Base-by-base conservation (phyloP, 164 flowering plant genomes). In the Saururus chinensis region DNA sequence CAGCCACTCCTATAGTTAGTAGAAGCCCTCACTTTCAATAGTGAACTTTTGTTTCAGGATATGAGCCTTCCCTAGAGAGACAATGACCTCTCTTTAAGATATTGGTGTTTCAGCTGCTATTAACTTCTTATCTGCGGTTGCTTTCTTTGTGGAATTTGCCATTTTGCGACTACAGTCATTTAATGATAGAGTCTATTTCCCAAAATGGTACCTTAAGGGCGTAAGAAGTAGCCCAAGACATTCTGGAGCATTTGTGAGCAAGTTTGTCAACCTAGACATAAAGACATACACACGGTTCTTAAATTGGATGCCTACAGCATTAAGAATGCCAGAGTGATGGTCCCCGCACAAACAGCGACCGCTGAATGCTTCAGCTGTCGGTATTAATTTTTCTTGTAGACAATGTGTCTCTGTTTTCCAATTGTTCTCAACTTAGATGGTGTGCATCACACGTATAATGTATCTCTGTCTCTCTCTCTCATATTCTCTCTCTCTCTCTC, bases 291-390 rank as follows among this genome's bases (percentile, higher is more conserved):
- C 81, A 17, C 81, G 68, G 73, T 92, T 92, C 63, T 73, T 79
- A 67, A 92, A 80, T 41, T 92, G 98, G 98, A 87, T 92, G 92
- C 96, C 95, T 62, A 90, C 84, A 45, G 96, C 98, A 26, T 64
- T 88, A 70, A 76, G 69, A 66, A 92, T 92, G 96, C 96, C 96
- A 12, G 86, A 89, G n/a, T n/a, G n/a, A n/a, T n/a, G n/a, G n/a
- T n/a, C n/a, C n/a, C n/a, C n/a, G n/a, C n/a, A n/a, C n/a, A n/a
- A n/a, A n/a, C n/a, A n/a, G n/a, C n/a, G n/a, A n/a, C n/a, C n/a
- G n/a, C n/a, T n/a, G n/a, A n/a, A n/a, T n/a, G n/a, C n/a, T n/a
- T n/a, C n/a, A n/a, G n/a, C n/a, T n/a, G n/a, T n/a, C n/a, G n/a
- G n/a, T n/a, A n/a, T n/a, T n/a, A n/a, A n/a, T n/a, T n/a, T n/a